Conservation (phyloP, 176 grass and related monocot genomes). For the Rhynchospora pubera region DNA sequence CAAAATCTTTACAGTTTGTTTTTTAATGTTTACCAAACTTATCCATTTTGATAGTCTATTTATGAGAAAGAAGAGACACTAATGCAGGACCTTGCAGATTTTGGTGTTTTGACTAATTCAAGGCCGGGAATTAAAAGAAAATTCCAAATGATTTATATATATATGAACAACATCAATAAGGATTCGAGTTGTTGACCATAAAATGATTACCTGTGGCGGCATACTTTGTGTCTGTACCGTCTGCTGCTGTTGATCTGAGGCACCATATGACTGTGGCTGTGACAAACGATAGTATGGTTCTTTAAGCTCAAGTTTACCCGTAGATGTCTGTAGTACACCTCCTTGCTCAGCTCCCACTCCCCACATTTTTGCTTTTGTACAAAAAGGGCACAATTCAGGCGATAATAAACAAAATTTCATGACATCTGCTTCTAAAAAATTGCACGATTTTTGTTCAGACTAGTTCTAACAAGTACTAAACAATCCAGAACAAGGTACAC, state of each 20-base stretch:
- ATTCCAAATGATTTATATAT: background rate
- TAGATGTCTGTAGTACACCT: slow-evolving; percentile 78
- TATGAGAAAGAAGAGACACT: background rate
- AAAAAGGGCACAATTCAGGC: background rate
- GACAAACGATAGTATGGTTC: slow-evolving; percentile 93
- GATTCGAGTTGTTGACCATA: background rate
- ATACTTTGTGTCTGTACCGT: slow-evolving; percentile 42
- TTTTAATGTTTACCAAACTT: background rate
- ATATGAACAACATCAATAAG: slow-evolving; percentile 6
- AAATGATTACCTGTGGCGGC: slow-evolving; percentile 47
- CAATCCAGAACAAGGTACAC: background rate
- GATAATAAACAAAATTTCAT: background rate
- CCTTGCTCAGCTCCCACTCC: slow-evolving; percentile 82
- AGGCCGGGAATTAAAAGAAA: background rate
- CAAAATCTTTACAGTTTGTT: slow-evolving; percentile 21
- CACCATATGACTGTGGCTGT: slow-evolving; percentile 69
- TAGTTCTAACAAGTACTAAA: slow-evolving; percentile 1
- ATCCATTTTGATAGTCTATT: background rate
- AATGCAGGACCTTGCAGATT: background rate
- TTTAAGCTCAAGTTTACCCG: slow-evolving; percentile 89
- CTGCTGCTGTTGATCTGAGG: slow-evolving; percentile 35
- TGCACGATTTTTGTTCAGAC: background rate
- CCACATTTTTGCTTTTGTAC: slow-evolving; percentile 90
- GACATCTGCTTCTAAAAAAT: background rate
- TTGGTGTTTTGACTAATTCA: background rate